phyloP scores from a whole-genome alignment of 805 yeast genomes.

The Novakomyces olei region DNA sequence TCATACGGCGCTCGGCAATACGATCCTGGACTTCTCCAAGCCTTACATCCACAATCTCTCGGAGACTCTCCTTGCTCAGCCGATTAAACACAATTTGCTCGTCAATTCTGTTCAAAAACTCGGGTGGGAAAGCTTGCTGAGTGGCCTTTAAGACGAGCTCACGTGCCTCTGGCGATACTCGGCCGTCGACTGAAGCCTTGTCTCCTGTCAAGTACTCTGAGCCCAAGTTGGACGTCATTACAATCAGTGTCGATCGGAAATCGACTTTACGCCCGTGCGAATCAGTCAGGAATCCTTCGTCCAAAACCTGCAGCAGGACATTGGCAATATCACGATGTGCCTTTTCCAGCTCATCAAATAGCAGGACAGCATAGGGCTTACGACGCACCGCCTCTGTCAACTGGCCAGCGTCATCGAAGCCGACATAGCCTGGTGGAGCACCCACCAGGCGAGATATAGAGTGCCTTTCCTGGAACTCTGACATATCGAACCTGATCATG shows the following conservation, averaged over 20 bases:
- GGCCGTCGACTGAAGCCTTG: conserved; percentile 17
- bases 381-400: conserved; percentile 88
- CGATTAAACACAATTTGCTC: conserved; percentile 87
- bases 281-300: conserved; percentile 86
- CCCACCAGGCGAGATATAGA: conserved; percentile 79
- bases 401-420: conserved; percentile 85
- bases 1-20: conserved; percentile 54
- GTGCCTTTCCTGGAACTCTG: conserved; percentile 91
- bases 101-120: conserved; percentile 81
- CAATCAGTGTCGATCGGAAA: conserved; percentile 82
- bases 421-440: conserved; percentile 95
- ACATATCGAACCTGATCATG: conserved; percentile 87
- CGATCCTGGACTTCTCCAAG: conserved; percentile 62
- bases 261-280: conserved; percentile 88
- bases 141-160: conserved; percentile 41
- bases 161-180: conserved; percentile 34
- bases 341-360: conserved; percentile 91
- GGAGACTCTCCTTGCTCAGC: conserved; percentile 50
- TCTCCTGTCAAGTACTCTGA: conserved; percentile 68
- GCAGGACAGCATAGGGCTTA: conserved; percentile 78
- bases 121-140: conserved; percentile 69
- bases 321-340: conserved; percentile 94
- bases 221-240: conserved; percentile 92
- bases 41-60: conserved; percentile 68
- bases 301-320: conserved; percentile 70